These are phyloP conservation scores for Corymbia calophylla DNA, from an alignment of 441 rosid genomes.

Conservation along the genomic window DNA sequence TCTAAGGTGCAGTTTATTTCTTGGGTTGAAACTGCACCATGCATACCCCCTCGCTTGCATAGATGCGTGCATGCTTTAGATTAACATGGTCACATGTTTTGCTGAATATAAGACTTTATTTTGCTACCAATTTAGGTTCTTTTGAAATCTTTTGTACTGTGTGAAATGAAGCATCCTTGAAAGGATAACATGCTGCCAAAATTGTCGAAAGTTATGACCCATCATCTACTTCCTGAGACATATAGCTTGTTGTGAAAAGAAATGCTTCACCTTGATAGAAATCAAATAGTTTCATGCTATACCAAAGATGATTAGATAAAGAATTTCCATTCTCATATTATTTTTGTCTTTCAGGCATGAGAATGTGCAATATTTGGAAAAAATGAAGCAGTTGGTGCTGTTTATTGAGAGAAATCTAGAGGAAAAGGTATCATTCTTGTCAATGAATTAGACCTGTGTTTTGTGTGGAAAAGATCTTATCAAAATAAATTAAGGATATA, in stretches of 20 bases:
- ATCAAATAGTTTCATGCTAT: neutral
- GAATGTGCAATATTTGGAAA: constrained; percentile 77
- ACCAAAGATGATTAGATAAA: neutral
- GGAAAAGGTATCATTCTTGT: constrained; percentile 48
- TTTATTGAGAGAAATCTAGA: constrained; percentile 79
- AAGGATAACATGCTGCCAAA: neutral
- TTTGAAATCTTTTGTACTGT: neutral
- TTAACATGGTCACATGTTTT: neutral
- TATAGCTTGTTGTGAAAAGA: neutral
- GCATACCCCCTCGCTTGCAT: neutral
- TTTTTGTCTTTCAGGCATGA: constrained; percentile 77
- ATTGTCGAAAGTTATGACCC: neutral
- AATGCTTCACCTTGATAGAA: neutral
- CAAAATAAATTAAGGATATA: neutral
- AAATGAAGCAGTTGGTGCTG: constrained; percentile 83
- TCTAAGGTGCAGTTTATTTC: constrained; percentile 48
- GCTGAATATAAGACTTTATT: neutral
- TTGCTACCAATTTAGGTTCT: neutral
- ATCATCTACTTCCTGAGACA: neutral
- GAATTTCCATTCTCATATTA: neutral
- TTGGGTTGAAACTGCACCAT: neutral
- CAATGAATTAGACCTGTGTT: neutral
- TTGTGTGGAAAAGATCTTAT: neutral
- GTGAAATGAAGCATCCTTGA: neutral
- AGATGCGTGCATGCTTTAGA: neutral